phyloP scores from a whole-genome alignment of 2,329 filamentous ascomycete genomes.

The Ophiosphaerella narmari region DNA sequence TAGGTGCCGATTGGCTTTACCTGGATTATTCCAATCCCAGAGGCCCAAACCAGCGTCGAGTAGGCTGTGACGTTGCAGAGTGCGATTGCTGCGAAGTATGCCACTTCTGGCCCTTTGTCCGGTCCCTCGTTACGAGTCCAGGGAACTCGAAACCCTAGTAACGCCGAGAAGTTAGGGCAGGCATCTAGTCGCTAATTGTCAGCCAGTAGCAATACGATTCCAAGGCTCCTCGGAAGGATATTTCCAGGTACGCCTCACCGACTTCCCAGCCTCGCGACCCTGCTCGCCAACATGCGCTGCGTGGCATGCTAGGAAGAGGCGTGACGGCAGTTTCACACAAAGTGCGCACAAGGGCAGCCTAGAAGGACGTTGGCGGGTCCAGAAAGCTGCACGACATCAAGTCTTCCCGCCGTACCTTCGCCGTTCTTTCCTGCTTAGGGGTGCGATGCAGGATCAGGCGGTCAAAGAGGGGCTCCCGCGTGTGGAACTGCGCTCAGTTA shows the following conservation, averaged over 20 bases:
- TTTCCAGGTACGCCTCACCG: conserved; percentile 7
- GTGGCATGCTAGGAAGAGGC: conserved; percentile 4
- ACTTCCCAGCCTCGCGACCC: conserved; percentile 8
- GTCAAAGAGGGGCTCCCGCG: conserved; percentile 22
- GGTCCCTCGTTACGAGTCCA: conserved; percentile 6
- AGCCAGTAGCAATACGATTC: neutral
- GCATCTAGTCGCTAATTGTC: conserved; percentile 1
- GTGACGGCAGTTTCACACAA: conserved; percentile 21
- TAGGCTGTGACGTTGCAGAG: conserved; percentile 6
- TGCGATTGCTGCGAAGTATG: neutral
- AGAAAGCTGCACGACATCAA: conserved; percentile 29
- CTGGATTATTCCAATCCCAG: too few species aligned
- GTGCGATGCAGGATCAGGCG: conserved; percentile 12
- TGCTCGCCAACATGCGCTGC: neutral
- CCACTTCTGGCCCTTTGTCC: neutral
- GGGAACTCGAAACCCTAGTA: conserved; percentile 3
- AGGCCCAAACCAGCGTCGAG: neutral
- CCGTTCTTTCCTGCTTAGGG: conserved; percentile 28
- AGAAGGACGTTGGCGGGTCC: conserved; percentile 12
- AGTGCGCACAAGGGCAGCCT: conserved; percentile 14
- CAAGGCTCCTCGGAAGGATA: conserved; percentile 6
- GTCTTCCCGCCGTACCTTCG: conserved; percentile 22
- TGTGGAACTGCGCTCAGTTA: conserved; percentile 42
- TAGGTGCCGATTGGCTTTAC: too few species aligned
- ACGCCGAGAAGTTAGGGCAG: neutral